phyloP scores from a whole-genome alignment of 441 rosid genomes.

The Erysimum cheiri region DNA sequence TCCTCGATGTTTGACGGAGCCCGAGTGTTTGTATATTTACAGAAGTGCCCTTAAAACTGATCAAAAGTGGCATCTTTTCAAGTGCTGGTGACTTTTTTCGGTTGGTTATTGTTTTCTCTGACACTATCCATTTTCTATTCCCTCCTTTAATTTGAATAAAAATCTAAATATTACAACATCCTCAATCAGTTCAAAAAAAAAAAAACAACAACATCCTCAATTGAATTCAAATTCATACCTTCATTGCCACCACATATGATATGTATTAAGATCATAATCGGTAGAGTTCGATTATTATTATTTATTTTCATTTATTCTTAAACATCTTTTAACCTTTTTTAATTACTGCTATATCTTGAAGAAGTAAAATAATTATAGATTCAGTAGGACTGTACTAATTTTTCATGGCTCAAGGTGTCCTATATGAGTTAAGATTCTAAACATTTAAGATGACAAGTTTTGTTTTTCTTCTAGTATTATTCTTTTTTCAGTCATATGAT shows the following conservation, averaged over 20 bases:
- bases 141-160: constrained; percentile 38
- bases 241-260: background rate
- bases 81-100: constrained; percentile 42
- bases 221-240: constrained; percentile 22
- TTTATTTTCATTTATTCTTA: background rate
- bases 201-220: background rate
- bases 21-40: constrained; percentile 1
- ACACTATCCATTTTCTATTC: constrained; percentile 23
- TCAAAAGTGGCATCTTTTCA: constrained; percentile 13
- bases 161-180: background rate
- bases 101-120: constrained; percentile 29
- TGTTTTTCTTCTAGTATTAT: background rate
- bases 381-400: background rate
- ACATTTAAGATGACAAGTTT: background rate
- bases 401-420: constrained; percentile 32
- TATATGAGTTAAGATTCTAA: constrained; percentile 18
- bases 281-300: background rate
- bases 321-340: background rate
- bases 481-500: background rate
- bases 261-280: background rate
- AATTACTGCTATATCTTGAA: constrained; percentile 1
- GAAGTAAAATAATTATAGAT: background rate
- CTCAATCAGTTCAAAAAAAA: too few species aligned
- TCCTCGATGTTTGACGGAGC: too few species aligned
- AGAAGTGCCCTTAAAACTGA: constrained; percentile 5